These are phyloP conservation scores for Trichosporon faecale DNA, from an alignment of 1,284 basidiomycete species.

Conservation along the genomic window DNA sequence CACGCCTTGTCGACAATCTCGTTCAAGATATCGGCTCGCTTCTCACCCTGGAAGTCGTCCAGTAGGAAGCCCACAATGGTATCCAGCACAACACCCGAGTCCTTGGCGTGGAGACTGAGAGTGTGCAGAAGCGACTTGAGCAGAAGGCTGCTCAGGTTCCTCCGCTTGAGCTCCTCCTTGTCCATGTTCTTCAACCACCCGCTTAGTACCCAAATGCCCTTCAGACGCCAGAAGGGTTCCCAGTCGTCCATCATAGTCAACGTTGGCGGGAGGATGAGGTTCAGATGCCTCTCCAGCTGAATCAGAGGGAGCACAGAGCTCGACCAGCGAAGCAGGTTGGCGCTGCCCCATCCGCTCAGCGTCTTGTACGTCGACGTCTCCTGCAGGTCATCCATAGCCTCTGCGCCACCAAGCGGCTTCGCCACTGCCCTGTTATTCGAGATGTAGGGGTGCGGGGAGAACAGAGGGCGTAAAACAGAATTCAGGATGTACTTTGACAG, in stretches of 20 bases:
- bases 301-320: constrained; percentile 14
- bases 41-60: constrained; percentile 19
- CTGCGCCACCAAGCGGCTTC: constrained; percentile 50
- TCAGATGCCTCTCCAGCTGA: constrained; percentile 33
- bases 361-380: constrained; percentile 40
- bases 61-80: constrained; percentile 26
- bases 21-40: constrained; percentile 32
- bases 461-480: constrained; percentile 28
- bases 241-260: constrained; percentile 51
- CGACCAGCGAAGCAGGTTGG: constrained; percentile 31
- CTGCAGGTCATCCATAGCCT: constrained; percentile 40
- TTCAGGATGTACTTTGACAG: constrained; percentile 29
- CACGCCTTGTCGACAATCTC: constrained; percentile 43
- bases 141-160: constrained; percentile 45
- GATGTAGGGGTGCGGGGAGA: constrained; percentile 36
- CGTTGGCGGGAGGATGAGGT: constrained; percentile 47
- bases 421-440: constrained; percentile 2
- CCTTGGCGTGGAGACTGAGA: constrained; percentile 34
- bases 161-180: constrained; percentile 34
- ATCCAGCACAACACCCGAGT: neutral
- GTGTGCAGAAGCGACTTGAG: constrained; percentile 45
- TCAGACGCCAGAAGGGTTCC: constrained; percentile 43
- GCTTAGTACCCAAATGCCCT: constrained; percentile 36
- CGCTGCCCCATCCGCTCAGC: constrained; percentile 31
- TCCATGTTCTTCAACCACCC: constrained; percentile 29